Evolutionary conservation across 2,329 filamentous ascomycete species (phyloP).

Genomic region (Fusarium coffeatum): DNA sequence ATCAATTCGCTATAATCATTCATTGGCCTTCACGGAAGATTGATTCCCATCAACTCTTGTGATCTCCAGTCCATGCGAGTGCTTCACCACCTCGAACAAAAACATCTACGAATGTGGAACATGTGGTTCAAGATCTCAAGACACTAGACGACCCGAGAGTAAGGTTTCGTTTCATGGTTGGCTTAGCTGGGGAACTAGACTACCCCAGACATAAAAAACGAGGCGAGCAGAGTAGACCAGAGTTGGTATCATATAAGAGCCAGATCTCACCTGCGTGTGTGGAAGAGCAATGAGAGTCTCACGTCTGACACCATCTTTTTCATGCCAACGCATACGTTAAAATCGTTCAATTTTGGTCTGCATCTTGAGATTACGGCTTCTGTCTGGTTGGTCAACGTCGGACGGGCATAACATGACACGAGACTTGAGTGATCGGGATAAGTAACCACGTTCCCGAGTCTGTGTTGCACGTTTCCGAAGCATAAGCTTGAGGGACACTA

Average conservation of each 20-base stretch:
- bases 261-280: conserved; percentile 24
- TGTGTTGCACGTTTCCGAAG: conserved; percentile 19
- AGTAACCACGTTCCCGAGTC: conserved; percentile 18
- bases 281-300: conserved; percentile 14
- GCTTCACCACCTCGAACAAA: conserved; percentile 4
- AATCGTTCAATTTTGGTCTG: conserved; percentile 33
- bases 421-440: not conserved
- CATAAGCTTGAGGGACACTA: conserved; percentile 4
- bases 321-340: conserved; percentile 38
- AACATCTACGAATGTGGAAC: conserved; percentile 5
- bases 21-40: not conserved
- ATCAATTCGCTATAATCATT: not conserved
- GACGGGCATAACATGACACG: not conserved
- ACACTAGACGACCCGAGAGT: conserved; percentile 20
- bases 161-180: conserved; percentile 28
- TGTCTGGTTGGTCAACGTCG: conserved; percentile 18
- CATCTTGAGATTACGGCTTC: conserved; percentile 22
- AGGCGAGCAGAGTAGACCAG: conserved; percentile 18
- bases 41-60: conserved; percentile 5
- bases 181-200: conserved; percentile 6
- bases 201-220: conserved; percentile 29
- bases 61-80: conserved; percentile 34
- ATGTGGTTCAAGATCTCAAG: conserved; percentile 12
- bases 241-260: conserved; percentile 32
- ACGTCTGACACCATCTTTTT: conserved; percentile 33